Base-by-base conservation (phyloP, 75 land plant genomes). In the Gnetum montanum region DNA sequence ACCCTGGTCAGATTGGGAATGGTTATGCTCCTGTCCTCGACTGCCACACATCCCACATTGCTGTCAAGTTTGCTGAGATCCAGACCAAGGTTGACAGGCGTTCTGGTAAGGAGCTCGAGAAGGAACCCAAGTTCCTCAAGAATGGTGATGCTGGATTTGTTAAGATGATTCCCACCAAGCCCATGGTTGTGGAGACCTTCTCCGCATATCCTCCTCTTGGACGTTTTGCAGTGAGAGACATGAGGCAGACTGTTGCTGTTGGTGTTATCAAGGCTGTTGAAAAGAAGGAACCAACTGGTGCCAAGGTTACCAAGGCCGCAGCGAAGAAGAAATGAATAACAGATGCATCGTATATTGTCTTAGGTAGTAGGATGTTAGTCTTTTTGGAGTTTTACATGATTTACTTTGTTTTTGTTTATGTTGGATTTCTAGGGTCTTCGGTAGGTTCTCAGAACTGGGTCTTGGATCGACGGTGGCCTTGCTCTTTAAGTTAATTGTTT, bases 181-280 rank as follows among this genome's bases (percentile, higher is more conserved):
- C 90, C 30, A 86, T 84, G 91, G 78, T 77, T 34, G 89, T 86
- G 30, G 89, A 86, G 65, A 84, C 89, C 0, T 86, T 86, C 56
- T 64, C 91, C 0, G 75, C 75, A 75, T 86, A 86, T 46, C 88
- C 91, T 34, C 89, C 91, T 18, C 67, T 86, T 48, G 91, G 91
- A 34, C 76, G 88, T 51, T 86, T 86, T 49, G 84, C 74, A 43
- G 71, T 76, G 38, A 43, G 75, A 25, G 75, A 73, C 56, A 72
- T 72, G 75, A 31, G 73, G 0, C 75, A 72, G 59, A 72, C 75
- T 16, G 75, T 72, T 30, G 75, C 81, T 57, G 81, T 78, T 22
- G 81, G 81, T 2, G 80, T 75, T 38, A 70, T 75, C 64, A 79
- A 75, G 59, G 52, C 35, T 49, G 82, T 80, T 18, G 83, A 76